Percentiles rank a stretch among this genome's conserved stretches.
phyloP scores from a whole-genome alignment of 345 rosid species.

The Leavenworthia alabamica region DNA sequence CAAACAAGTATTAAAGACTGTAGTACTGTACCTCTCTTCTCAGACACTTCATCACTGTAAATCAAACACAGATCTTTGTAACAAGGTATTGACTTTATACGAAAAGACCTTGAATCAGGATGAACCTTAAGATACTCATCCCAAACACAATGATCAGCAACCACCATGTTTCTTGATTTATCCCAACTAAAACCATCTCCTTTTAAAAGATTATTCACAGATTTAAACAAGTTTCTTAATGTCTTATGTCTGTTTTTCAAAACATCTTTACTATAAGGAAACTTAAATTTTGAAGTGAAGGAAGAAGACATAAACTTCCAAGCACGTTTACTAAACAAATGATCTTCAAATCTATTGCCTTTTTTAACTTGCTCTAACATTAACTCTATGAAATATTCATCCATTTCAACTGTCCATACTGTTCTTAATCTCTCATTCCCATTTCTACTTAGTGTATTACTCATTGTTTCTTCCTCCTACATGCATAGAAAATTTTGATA shows the following conservation, averaged over 20 bases:
- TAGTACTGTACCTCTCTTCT: conserved; percentile 45
- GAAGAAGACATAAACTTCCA: conserved; percentile 70
- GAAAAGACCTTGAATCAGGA: conserved; percentile 54
- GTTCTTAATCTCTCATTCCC: conserved; percentile 54
- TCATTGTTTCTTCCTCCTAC: conserved; percentile 3
- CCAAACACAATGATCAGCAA: conserved; percentile 56
- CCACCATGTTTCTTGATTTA: conserved; percentile 53
- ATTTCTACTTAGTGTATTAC: not conserved
- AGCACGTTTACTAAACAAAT: conserved; percentile 68
- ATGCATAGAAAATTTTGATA: conserved; percentile 18
- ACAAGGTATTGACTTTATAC: conserved; percentile 61
- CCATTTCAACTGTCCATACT: conserved; percentile 87
- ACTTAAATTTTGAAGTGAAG: conserved; percentile 59
- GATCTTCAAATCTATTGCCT: conserved; percentile 70
- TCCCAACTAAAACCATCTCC: conserved; percentile 69
- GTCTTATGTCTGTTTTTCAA: conserved; percentile 68
- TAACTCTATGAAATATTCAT: conserved; percentile 62
- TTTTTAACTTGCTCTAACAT: conserved; percentile 63
- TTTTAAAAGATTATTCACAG: conserved; percentile 49
- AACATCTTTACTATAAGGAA: conserved; percentile 60
- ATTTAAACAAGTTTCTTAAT: conserved; percentile 51
- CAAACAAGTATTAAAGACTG: not conserved
- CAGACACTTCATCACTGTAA: conserved; percentile 40
- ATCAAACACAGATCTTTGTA: conserved; percentile 60
- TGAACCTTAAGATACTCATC: conserved; percentile 61